phyloP scores from a whole-genome alignment of 2,329 filamentous ascomycete species.

The Calonectria fujianensis region DNA sequence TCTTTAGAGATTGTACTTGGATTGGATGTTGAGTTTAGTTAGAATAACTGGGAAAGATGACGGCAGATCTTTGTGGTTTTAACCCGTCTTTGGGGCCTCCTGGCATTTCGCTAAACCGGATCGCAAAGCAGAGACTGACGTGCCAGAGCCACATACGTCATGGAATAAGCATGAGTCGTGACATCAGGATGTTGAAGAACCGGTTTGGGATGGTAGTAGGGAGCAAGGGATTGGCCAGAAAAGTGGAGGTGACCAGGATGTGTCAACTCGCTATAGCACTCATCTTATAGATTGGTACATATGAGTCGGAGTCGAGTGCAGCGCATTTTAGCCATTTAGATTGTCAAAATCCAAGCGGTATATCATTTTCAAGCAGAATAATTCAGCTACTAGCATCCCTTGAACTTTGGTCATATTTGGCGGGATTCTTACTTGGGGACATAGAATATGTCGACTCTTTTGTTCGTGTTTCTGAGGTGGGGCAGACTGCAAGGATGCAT shows the following conservation, averaged over 20 bases:
- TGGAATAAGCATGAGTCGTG: constrained; percentile 1
- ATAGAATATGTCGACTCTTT: background rate
- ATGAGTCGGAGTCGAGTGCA: background rate
- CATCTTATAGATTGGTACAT: background rate
- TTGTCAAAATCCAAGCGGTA: background rate
- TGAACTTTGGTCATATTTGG: too few species aligned
- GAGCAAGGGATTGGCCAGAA: constrained; percentile 1
- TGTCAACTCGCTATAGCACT: background rate
- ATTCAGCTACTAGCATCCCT: too few species aligned
- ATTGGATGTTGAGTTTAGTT: background rate
- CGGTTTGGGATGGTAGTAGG: background rate
- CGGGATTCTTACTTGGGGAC: background rate
- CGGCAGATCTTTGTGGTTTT: background rate
- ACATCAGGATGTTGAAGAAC: constrained; percentile 6
- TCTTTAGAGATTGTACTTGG: background rate
- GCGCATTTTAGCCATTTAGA: background rate
- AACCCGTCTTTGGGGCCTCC: background rate
- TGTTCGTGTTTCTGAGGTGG: background rate
- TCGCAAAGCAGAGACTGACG: background rate
- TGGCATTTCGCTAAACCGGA: background rate
- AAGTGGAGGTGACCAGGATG: background rate
- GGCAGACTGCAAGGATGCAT: background rate
- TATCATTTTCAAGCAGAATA: too few species aligned
- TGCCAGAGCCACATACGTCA: constrained; percentile 14
- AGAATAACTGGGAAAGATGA: background rate